phyloP scores from a whole-genome alignment of 2,329 filamentous ascomycete genomes.

The Pseudogymnoascus sp. region DNA sequence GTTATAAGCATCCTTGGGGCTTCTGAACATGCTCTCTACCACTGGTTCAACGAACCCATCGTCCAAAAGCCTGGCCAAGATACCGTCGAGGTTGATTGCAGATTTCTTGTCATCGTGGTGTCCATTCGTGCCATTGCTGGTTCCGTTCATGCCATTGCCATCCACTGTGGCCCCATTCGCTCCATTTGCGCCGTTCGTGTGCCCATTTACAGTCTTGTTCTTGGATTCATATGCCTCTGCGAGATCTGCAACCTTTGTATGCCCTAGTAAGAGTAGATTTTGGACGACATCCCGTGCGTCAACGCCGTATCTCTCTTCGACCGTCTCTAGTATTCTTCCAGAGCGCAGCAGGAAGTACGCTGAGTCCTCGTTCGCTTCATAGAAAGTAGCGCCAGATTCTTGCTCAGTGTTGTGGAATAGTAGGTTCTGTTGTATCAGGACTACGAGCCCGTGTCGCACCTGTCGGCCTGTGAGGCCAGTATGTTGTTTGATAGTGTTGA shows the following conservation, averaged over 20 bases:
- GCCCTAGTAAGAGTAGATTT: constrained; percentile 68
- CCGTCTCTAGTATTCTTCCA: constrained; percentile 71
- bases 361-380: constrained; percentile 73
- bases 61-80: constrained; percentile 46
- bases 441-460: constrained; percentile 71
- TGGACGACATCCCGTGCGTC: constrained; percentile 68
- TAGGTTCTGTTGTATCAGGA: constrained; percentile 83
- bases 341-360: constrained; percentile 77
- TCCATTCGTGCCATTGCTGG: constrained; percentile 18
- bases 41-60: constrained; percentile 64
- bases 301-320: constrained; percentile 67
- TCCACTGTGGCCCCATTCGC: constrained; percentile 9
- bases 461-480: constrained; percentile 68
- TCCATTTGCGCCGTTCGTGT: constrained; percentile 29
- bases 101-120: constrained; percentile 17
- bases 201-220: constrained; percentile 16
- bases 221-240: constrained; percentile 50
- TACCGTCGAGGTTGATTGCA: constrained; percentile 26
- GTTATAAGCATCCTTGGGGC: constrained; percentile 51
- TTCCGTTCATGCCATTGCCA: constrained; percentile 13
- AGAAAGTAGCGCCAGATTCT: constrained; percentile 60
- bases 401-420: constrained; percentile 64
- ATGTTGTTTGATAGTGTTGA: constrained; percentile 61
- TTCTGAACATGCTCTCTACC: constrained; percentile 47
- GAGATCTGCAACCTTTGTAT: constrained; percentile 65